phyloP scores from a whole-genome alignment of 1,284 basidiomycete species.

The Rhodotorula sp. region DNA sequence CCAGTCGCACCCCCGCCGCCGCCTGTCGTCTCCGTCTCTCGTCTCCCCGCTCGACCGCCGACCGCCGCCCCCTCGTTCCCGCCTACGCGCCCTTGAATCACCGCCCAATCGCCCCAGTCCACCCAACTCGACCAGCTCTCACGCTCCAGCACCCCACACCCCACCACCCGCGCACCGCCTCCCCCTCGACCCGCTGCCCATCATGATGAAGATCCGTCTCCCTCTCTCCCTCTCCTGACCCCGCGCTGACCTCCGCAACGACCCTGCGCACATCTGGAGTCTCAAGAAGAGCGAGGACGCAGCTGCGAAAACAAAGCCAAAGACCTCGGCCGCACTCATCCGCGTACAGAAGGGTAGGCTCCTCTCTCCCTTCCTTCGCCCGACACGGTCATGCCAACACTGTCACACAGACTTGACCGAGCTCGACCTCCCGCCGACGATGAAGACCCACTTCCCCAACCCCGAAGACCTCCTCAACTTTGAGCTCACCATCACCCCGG shows the following conservation, averaged over 20 bases:
- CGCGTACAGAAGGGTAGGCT: slow-evolving; percentile 87
- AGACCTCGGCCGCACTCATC: slow-evolving; percentile 95
- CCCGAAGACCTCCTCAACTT: slow-evolving; percentile 94
- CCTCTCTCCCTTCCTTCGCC: neutral
- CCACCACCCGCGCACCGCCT: neutral
- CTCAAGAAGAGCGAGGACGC: slow-evolving; percentile 97
- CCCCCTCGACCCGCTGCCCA: slow-evolving; percentile 13
- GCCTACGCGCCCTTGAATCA: no score
- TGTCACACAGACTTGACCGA: slow-evolving; percentile 80
- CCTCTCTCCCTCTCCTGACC: neutral
- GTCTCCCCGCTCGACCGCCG: no score
- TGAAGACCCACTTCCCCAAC: slow-evolving; percentile 93
- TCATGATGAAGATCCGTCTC: slow-evolving; percentile 37
- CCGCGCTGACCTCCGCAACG: no score
- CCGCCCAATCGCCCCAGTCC: no score
- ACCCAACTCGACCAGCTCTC: neutral
- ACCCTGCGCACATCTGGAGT: slow-evolving; percentile 75
- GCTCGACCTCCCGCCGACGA: slow-evolving; percentile 91
- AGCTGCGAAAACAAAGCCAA: slow-evolving; percentile 90
- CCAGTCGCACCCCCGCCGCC: no score
- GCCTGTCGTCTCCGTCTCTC: no score
- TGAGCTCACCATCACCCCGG: slow-evolving; percentile 88
- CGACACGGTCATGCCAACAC: neutral
- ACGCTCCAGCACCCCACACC: no score
- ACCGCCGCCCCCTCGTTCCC: no score